phyloP scores from a whole-genome alignment of 345 rosid species.

The Lepidium sativum region DNA sequence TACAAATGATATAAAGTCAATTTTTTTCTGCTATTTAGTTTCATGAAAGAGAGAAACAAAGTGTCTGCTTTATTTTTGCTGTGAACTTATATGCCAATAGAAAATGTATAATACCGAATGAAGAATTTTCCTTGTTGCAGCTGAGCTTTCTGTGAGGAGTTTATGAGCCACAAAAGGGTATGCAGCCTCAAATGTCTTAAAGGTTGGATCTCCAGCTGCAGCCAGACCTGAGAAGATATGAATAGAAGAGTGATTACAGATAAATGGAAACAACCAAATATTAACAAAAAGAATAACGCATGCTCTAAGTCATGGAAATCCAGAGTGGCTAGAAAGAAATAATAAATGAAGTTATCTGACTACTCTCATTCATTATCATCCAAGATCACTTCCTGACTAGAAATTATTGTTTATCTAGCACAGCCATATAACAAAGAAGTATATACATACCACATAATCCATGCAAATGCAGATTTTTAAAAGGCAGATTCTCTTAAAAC shows the following conservation, averaged over 20 bases:
- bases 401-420: neutral
- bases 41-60: neutral
- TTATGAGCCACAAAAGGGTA: slow-evolving; percentile 84
- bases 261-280: neutral
- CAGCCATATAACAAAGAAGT: neutral
- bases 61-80: neutral
- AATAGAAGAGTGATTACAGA: neutral
- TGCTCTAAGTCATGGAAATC: neutral
- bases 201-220: slow-evolving; percentile 63
- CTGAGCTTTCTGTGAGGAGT: slow-evolving; percentile 75
- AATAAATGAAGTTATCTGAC: neutral
- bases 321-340: neutral
- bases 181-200: slow-evolving; percentile 91
- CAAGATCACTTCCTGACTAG: neutral
- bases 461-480: slow-evolving; percentile 3
- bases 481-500: neutral
- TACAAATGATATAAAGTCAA: neutral
- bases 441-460: neutral
- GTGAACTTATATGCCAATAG: neutral
- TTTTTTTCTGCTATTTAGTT: neutral
- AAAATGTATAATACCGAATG: slow-evolving; percentile 49
- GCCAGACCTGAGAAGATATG: slow-evolving; percentile 65
- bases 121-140: slow-evolving; percentile 59
- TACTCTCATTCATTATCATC: neutral
- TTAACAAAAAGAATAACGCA: neutral